phyloP scores from a whole-genome alignment of 192 early-diverging fungal species.

The Umbelopsis sp. region DNA sequence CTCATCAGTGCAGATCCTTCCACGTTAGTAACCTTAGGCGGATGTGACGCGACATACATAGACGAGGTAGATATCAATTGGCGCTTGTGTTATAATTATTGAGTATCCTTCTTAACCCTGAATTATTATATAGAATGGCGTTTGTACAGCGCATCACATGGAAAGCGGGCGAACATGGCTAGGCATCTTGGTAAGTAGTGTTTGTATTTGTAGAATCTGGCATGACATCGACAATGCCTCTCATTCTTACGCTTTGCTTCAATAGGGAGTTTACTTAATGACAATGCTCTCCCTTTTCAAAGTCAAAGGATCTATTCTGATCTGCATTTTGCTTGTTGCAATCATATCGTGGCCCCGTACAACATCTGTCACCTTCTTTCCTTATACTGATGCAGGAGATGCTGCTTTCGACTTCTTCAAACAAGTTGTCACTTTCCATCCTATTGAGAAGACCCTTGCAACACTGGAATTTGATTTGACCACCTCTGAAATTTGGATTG shows the following conservation, averaged over 20 bases:
- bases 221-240: background rate
- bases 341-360: slow-evolving; percentile 75
- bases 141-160: slow-evolving; percentile 65
- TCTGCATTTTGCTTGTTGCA: slow-evolving; percentile 71
- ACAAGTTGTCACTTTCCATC: slow-evolving; percentile 53
- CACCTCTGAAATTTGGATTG: slow-evolving; percentile 71
- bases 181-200: slow-evolving; percentile 27
- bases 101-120: background rate
- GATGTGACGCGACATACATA: background rate
- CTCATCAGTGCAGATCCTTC: slow-evolving; percentile 62
- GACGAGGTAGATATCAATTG: background rate
- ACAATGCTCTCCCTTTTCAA: slow-evolving; percentile 60
- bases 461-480: slow-evolving; percentile 63
- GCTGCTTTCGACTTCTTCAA: slow-evolving; percentile 69
- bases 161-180: slow-evolving; percentile 65
- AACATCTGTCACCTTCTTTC: slow-evolving; percentile 77
- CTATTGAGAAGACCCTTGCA: slow-evolving; percentile 47
- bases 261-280: slow-evolving; percentile 31
- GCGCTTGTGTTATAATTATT: background rate
- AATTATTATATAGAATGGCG: slow-evolving; percentile 49
- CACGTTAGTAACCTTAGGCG: slow-evolving; percentile 60
- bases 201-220: background rate
- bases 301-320: slow-evolving; percentile 72
- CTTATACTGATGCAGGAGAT: slow-evolving; percentile 62
- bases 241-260: slow-evolving; percentile 59